These are phyloP conservation scores for Alternaria sp. DNA, from an alignment of 2,329 filamentous ascomycete genomes.

Conservation along the genomic window DNA sequence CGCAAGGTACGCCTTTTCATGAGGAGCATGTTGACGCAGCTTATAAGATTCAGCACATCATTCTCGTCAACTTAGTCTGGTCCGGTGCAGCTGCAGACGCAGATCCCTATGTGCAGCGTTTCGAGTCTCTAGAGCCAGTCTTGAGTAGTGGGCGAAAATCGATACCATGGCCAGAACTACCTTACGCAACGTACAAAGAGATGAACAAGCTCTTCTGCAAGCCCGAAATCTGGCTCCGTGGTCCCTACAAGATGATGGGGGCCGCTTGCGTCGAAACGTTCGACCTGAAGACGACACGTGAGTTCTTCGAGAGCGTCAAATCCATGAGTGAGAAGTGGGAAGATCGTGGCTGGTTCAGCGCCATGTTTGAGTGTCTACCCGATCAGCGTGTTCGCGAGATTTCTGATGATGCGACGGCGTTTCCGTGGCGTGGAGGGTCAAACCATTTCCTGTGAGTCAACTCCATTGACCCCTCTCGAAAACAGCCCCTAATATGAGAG, in stretches of 20 bases:
- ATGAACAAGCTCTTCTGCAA: slow-evolving; percentile 16
- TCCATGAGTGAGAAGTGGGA: slow-evolving; percentile 14
- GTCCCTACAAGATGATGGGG: slow-evolving; percentile 13
- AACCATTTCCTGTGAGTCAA: slow-evolving; percentile 11
- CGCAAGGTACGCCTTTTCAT: slow-evolving; percentile 2
- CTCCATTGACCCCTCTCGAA: neutral
- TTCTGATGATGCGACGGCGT: slow-evolving; percentile 8
- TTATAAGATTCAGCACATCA: slow-evolving; percentile 4
- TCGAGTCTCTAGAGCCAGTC: slow-evolving; percentile 8
- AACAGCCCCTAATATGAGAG: neutral
- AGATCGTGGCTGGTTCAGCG: slow-evolving; percentile 14
- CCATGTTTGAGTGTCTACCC: slow-evolving; percentile 17
- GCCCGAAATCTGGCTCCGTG: slow-evolving; percentile 5
- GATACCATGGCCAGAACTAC: slow-evolving; percentile 14
- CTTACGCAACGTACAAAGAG: slow-evolving; percentile 14
- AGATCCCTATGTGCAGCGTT: slow-evolving; percentile 7
- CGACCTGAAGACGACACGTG: slow-evolving; percentile 11
- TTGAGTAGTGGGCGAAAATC: slow-evolving; percentile 7
- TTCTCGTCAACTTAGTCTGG: slow-evolving; percentile 12
- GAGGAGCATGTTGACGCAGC: neutral
- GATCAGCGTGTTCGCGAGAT: slow-evolving; percentile 12
- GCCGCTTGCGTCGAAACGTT: slow-evolving; percentile 7
- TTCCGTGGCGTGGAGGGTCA: slow-evolving; percentile 11
- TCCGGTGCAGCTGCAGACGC: slow-evolving; percentile 3
- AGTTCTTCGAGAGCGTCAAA: slow-evolving; percentile 18